Percentiles rank a stretch among this genome's conserved stretches.
These are phyloP conservation scores for Verticillium alfalfae DNA, from an alignment of 2,329 filamentous ascomycete genomes.

Conservation along the genomic window DNA sequence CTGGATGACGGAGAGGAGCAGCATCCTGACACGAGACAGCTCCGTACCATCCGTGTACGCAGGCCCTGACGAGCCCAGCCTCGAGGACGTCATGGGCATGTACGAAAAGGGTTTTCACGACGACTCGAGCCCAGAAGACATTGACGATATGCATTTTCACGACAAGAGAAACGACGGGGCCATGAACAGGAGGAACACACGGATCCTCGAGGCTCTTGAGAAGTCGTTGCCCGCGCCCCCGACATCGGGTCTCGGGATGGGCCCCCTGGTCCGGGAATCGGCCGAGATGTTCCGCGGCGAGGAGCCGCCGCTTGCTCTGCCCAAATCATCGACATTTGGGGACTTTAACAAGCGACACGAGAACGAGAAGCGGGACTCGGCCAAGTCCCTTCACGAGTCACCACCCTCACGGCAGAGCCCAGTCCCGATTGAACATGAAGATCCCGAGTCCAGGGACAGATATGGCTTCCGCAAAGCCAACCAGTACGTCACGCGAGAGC, in stretches of 20 bases:
- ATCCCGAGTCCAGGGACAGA: conserved; percentile 59
- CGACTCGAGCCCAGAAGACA: conserved; percentile 26
- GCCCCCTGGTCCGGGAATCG: conserved; percentile 23
- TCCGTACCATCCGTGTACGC: conserved; percentile 59
- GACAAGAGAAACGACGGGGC: conserved; percentile 30
- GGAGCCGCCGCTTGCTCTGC: conserved; percentile 5
- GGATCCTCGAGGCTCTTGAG: conserved; percentile 33
- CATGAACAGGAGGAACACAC: conserved; percentile 25
- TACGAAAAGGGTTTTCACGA: conserved; percentile 58
- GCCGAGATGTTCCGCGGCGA: conserved; percentile 26
- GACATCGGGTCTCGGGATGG: conserved; percentile 1
- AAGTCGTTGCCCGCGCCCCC: conserved; percentile 24
- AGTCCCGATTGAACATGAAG: conserved; percentile 32
- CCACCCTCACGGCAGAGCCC: conserved; percentile 1
- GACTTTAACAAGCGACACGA: conserved; percentile 17
- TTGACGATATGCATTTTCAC: conserved; percentile 23
- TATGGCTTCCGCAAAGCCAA: conserved; percentile 91
- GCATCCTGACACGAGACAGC: conserved; percentile 73
- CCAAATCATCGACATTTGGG: conserved; percentile 4
- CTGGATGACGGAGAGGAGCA: conserved; percentile 73
- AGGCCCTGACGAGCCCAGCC: conserved; percentile 50
- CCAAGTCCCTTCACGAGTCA: conserved; percentile 27
- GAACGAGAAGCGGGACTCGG: conserved; percentile 44
- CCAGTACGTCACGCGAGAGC: conserved; percentile 67
- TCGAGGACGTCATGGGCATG: conserved; percentile 66